Base-by-base conservation (phyloP, 768 basidiomycete species). In the Amylocystis lapponica region DNA sequence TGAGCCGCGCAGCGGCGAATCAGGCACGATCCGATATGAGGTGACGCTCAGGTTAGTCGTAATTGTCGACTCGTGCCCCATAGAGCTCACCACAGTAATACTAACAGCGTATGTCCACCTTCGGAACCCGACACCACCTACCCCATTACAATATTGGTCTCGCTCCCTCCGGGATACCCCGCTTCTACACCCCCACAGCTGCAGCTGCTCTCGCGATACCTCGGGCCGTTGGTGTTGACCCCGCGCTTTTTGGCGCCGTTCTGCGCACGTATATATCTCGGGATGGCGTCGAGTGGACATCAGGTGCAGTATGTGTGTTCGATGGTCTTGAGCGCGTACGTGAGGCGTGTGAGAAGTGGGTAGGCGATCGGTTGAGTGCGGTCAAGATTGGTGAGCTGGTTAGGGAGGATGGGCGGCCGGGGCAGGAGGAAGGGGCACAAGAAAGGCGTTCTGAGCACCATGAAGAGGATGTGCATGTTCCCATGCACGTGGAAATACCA, bases 161-260 rank as follows among this genome's bases (percentile, higher is more conserved):
- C 74, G 12, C 58, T 75, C 7, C 67, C 69, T 14, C 56, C 57
- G 23, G 62, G 58, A 22, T 94, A 94, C 57, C 91, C 91, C 0
- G 58, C 72, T 1, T 63, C 71, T 2, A 72, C 78, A 0, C 78
- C 88, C 2, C 90, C 91, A 1, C 87, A 90, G 54, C 70, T 93
- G 1, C 91, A 92, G 56, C 78, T 92, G 0, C 75, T 92, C 21
- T 91, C 88, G 3, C 79, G 79, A 19, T 94, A 93, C 62, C 65
- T 94, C 36, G 88, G 88, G 2, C 70, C 85, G 2, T 92, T 55
- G 79, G 83, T 16, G 82, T 85, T 1, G 81, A 88, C 52, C 66
- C 85, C 8, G 60, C 61, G 13, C 72, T 93, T 14, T 94, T 93
- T 56, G 88, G 87, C 19, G 74, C 75, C 1, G 72, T 91, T 27